A percentile compares a stretch with the other conserved stretches of the same genome.
Evolutionary conservation across 306 rosid species (phyloP).

Genomic region (Prosopis cineraria): DNA sequence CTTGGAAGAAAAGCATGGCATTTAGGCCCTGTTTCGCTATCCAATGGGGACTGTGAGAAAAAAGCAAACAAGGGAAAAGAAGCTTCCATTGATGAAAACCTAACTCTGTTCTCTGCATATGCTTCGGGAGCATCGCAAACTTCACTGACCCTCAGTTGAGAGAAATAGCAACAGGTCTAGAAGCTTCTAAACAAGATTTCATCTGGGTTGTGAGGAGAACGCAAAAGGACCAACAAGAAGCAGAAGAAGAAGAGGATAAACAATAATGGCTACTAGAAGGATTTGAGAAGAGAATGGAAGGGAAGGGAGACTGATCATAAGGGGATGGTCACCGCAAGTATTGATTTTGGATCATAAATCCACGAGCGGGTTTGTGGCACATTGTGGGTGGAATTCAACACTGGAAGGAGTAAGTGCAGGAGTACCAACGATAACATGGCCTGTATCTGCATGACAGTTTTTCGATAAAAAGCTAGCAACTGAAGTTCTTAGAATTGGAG

Average conservation of each 20-base stretch:
- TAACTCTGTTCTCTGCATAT: slow-evolving; percentile 29
- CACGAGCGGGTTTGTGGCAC: slow-evolving; percentile 24
- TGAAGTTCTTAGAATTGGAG: slow-evolving; percentile 36
- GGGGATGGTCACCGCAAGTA: slow-evolving; percentile 28
- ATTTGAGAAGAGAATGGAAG: neutral
- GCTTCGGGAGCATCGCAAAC: slow-evolving; percentile 19
- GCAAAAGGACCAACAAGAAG: neutral
- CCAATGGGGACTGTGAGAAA: neutral
- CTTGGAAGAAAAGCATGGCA: slow-evolving; percentile 56
- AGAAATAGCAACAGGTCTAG: slow-evolving; percentile 34
- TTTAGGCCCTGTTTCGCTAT: slow-evolving; percentile 45
- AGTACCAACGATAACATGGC: slow-evolving; percentile 41
- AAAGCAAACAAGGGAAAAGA: slow-evolving; percentile 18
- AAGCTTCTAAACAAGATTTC: slow-evolving; percentile 22
- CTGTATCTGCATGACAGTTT: slow-evolving; percentile 37
- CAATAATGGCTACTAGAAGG: slow-evolving; percentile 11
- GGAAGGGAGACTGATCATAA: slow-evolving; percentile 13
- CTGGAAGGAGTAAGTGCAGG: slow-evolving; percentile 40
- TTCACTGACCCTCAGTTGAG: slow-evolving; percentile 8
- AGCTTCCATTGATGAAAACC: slow-evolving; percentile 19
- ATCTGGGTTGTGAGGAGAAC: slow-evolving; percentile 26
- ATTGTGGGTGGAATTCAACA: slow-evolving; percentile 46
- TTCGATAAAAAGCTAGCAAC: slow-evolving; percentile 44
- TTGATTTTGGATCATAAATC: slow-evolving; percentile 3
- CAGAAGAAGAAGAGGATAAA: neutral